A percentile compares a stretch with the other conserved stretches of the same genome.
phyloP scores from a whole-genome alignment of 306 rosid genomes.

The Lithocarpus polystachyus region DNA sequence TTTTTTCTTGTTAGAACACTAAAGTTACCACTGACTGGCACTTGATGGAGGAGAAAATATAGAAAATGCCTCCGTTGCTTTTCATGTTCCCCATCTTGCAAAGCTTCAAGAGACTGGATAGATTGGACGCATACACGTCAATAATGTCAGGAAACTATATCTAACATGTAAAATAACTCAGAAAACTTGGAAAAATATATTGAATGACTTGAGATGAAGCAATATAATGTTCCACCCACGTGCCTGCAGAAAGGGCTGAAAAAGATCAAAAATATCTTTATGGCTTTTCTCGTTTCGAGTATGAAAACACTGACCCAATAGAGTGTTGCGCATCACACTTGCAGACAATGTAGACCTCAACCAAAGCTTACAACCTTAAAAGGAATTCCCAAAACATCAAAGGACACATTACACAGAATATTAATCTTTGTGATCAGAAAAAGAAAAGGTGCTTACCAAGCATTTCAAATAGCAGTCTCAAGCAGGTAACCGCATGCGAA shows the following conservation, averaged over 20 bases:
- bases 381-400: slow-evolving; percentile 29
- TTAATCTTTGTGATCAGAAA: slow-evolving; percentile 14
- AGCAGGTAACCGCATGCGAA: slow-evolving; percentile 90
- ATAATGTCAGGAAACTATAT: slow-evolving; percentile 7
- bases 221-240: slow-evolving; percentile 36
- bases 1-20: slow-evolving; percentile 73
- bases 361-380: slow-evolving; percentile 94
- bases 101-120: slow-evolving; percentile 93
- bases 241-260: slow-evolving; percentile 92
- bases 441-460: slow-evolving; percentile 52
- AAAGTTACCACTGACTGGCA: slow-evolving; percentile 92
- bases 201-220: slow-evolving; percentile 8
- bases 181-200: neutral
- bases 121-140: slow-evolving; percentile 25
- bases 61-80: slow-evolving; percentile 93
- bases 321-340: slow-evolving; percentile 89
- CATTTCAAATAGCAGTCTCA: slow-evolving; percentile 86
- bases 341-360: slow-evolving; percentile 90
- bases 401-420: slow-evolving; percentile 7
- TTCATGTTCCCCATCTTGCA: slow-evolving; percentile 96
- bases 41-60: slow-evolving; percentile 96
- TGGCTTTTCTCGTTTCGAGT: slow-evolving; percentile 90
- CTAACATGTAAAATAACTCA: neutral
- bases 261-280: slow-evolving; percentile 90
- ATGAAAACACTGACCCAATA: slow-evolving; percentile 97